Percentiles rank a stretch among this genome's conserved stretches.
phyloP scores from a whole-genome alignment of 768 basidiomycete genomes.

The Panaeolus papilionaceus region DNA sequence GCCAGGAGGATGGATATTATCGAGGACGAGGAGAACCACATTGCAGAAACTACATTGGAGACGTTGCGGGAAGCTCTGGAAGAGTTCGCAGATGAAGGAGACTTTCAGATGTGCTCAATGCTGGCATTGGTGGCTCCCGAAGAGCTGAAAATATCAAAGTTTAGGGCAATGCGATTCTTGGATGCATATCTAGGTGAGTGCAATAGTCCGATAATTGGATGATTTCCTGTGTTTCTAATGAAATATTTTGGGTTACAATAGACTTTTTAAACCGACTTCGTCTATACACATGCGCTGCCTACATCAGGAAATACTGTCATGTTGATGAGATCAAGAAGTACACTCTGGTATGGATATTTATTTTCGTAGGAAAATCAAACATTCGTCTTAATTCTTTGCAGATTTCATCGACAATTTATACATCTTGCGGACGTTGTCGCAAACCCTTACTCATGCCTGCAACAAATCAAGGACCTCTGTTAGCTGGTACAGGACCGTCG shows the following conservation, averaged over 20 bases:
- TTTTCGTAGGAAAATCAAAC: not conserved
- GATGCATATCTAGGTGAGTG: slow-evolving; percentile 76
- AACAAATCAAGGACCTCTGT: slow-evolving; percentile 4
- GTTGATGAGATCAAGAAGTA: slow-evolving; percentile 55
- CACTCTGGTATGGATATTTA: slow-evolving; percentile 53
- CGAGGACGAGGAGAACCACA: slow-evolving; percentile 52
- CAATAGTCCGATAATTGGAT: not conserved
- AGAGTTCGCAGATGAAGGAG: slow-evolving; percentile 70
- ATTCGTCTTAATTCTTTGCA: slow-evolving; percentile 32
- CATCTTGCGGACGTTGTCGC: slow-evolving; percentile 70
- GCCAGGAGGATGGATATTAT: slow-evolving; percentile 47
- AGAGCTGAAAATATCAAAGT: slow-evolving; percentile 58
- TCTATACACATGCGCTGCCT: slow-evolving; percentile 72
- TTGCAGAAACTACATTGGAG: slow-evolving; percentile 62
- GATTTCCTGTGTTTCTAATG: too few species aligned
- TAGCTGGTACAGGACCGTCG: slow-evolving; percentile 35
- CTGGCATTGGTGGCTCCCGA: slow-evolving; percentile 63
- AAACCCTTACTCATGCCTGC: slow-evolving; percentile 59
- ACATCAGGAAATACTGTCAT: slow-evolving; percentile 70
- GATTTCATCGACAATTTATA: slow-evolving; percentile 77
- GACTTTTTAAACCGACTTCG: slow-evolving; percentile 69
- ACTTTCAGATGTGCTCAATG: slow-evolving; percentile 83
- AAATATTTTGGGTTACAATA: slow-evolving; percentile 29
- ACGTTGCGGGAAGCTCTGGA: slow-evolving; percentile 63
- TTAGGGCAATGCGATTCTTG: slow-evolving; percentile 57